Evolutionary conservation across 148 eudicot genomes (phyloP).

Genomic region (Camellia sinensis): DNA sequence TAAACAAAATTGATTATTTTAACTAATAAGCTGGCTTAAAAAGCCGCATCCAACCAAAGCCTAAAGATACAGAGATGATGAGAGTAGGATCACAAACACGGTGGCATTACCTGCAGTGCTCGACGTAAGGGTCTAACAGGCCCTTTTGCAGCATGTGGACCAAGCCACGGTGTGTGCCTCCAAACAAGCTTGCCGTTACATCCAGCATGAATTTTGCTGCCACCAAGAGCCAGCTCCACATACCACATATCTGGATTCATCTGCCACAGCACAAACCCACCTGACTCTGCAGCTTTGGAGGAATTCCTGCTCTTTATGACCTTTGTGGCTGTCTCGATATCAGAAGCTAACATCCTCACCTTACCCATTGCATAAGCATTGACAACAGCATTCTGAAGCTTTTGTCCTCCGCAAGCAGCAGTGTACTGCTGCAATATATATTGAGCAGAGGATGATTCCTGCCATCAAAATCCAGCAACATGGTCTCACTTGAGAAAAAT

Average conservation of each 20-base stretch:
- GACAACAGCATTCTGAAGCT: constrained; percentile 55
- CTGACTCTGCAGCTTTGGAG: constrained; percentile 72
- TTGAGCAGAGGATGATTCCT: constrained; percentile 90
- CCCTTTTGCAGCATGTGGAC: constrained; percentile 87
- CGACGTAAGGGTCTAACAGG: constrained; percentile 88
- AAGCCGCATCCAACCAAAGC: too few species aligned
- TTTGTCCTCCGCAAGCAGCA: constrained; percentile 81
- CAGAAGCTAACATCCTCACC: constrained; percentile 73
- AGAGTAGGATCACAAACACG: too few species aligned
- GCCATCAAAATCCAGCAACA: constrained; percentile 13
- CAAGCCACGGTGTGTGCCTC: constrained; percentile 94
- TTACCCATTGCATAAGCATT: constrained; percentile 92
- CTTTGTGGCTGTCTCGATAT: constrained; percentile 77
- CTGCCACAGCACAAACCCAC: constrained; percentile 88
- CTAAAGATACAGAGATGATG: too few species aligned
- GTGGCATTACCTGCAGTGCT: constrained; percentile 65
- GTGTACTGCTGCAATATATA: constrained; percentile 85
- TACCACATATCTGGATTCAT: constrained; percentile 96
- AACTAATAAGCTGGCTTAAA: too few species aligned
- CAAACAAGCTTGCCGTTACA: constrained; percentile 82
- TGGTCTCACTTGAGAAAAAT: neutral
- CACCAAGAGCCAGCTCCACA: constrained; percentile 86
- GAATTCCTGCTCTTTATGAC: constrained; percentile 69
- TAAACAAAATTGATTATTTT: too few species aligned
- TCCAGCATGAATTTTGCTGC: constrained; percentile 87